Percentiles rank a stretch among this genome's conserved stretches.
phyloP scores from a whole-genome alignment of 2,329 filamentous ascomycete genomes.

The Didymella lethalis region DNA sequence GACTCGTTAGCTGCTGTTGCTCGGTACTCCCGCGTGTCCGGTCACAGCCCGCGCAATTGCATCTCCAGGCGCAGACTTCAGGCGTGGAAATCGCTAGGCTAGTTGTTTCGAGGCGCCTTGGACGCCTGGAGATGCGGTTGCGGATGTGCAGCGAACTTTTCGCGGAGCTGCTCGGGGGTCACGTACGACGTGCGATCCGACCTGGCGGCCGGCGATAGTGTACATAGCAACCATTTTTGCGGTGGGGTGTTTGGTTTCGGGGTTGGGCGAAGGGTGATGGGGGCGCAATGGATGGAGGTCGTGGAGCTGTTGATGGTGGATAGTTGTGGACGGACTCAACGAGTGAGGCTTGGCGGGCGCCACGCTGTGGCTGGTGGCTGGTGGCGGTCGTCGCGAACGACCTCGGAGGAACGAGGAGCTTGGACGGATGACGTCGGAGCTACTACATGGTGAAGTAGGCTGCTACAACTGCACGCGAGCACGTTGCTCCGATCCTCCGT shows the following conservation, averaged over 20 bases:
- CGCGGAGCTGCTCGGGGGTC: slow-evolving; percentile 11
- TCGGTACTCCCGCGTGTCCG: neutral
- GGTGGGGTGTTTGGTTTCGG: slow-evolving; percentile 30
- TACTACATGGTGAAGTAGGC: slow-evolving; percentile 3
- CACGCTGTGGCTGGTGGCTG: slow-evolving; percentile 10
- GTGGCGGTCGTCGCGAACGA: neutral
- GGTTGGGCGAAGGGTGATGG: slow-evolving; percentile 30
- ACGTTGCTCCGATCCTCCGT: neutral
- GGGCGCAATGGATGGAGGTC: slow-evolving; percentile 44
- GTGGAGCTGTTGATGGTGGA: slow-evolving; percentile 30
- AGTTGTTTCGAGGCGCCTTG: neutral
- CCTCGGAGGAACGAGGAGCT: slow-evolving; percentile 14
- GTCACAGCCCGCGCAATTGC: neutral
- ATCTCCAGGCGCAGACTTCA: neutral
- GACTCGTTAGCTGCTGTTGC: neutral
- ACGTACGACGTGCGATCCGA: slow-evolving; percentile 63
- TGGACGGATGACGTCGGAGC: slow-evolving; percentile 21
- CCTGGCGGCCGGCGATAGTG: slow-evolving; percentile 60
- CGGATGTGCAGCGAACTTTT: slow-evolving; percentile 25
- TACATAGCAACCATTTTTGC: slow-evolving; percentile 62
- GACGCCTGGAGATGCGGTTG: neutral
- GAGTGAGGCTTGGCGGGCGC: slow-evolving; percentile 26
- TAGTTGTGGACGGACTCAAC: slow-evolving; percentile 29
- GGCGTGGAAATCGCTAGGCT: neutral
- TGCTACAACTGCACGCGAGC: neutral